Evolutionary conservation across 1,284 basidiomycete species (phyloP).

Genomic region (Cryptococcus depauperatus): DNA sequence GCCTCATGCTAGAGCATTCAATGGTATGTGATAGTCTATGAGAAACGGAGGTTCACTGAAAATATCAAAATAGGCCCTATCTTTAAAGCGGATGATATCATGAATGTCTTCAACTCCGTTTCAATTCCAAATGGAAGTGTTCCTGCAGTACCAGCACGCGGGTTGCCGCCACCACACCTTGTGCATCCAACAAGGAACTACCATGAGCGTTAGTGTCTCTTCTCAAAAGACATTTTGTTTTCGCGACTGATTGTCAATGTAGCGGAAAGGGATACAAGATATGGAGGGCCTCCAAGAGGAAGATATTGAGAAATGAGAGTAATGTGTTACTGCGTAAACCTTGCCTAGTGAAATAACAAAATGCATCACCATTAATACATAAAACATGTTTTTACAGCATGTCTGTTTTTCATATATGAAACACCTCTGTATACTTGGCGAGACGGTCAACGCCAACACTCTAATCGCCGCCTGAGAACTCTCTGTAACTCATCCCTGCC

Average conservation of each 20-base stretch:
- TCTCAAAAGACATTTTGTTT: background rate
- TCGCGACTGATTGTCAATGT: background rate
- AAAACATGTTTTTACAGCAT: background rate
- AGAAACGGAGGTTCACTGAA: background rate
- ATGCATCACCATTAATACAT: background rate
- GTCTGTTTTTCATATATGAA: background rate
- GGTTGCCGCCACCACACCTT: background rate
- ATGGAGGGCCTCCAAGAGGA: background rate
- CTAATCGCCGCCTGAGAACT: slow-evolving; percentile 36
- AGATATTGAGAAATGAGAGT: background rate
- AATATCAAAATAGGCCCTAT: slow-evolving; percentile 56
- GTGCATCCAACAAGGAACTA: background rate
- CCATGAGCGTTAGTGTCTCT: background rate
- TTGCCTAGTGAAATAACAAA: background rate
- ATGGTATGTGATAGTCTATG: slow-evolving; percentile 54
- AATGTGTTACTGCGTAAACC: background rate
- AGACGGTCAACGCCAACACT: slow-evolving; percentile 33
- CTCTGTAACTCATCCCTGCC: slow-evolving; percentile 28
- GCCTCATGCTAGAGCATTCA: slow-evolving; percentile 62
- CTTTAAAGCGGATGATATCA: slow-evolving; percentile 75
- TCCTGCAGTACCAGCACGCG: background rate
- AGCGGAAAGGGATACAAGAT: background rate
- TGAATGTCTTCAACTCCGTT: slow-evolving; percentile 52
- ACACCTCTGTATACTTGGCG: too few species aligned
- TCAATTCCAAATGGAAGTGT: background rate